A percentile compares a stretch with the other conserved stretches of the same genome.
Evolutionary conservation across 2,329 filamentous ascomycete genomes (phyloP).

Genomic region (Colletotrichum graminicola): DNA sequence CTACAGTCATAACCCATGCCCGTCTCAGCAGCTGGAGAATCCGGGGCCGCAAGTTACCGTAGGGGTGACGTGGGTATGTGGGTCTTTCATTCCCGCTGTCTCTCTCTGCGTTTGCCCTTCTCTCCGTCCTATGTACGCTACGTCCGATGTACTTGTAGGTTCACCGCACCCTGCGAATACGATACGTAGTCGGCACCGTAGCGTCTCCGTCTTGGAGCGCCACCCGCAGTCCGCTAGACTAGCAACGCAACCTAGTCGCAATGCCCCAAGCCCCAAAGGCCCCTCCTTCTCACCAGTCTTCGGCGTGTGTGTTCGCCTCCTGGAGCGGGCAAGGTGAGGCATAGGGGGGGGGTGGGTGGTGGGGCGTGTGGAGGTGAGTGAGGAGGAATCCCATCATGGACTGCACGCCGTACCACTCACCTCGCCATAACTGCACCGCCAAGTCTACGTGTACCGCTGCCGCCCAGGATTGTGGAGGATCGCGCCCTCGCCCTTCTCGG

Average conservation of each 20-base stretch:
- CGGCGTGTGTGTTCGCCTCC: constrained; percentile 12
- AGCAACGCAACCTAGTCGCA: constrained; percentile 5
- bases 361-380: constrained; percentile 11
- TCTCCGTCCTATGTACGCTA: not conserved
- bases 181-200: constrained; percentile 15
- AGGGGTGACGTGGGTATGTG: constrained; percentile 39
- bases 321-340: not conserved
- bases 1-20: not conserved
- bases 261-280: not conserved
- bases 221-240: constrained; percentile 34
- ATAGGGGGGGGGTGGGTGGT: not conserved
- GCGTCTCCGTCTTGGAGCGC: constrained; percentile 35
- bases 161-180: constrained; percentile 1
- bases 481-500: constrained; percentile 26
- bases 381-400: constrained; percentile 16
- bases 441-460: constrained; percentile 12
- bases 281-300: too few relatives aligned
- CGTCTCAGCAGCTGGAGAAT: not conserved
- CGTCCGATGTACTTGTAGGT: too few relatives aligned
- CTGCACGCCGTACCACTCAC: constrained; percentile 1
- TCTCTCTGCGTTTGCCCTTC: constrained; percentile 10
- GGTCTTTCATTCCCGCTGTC: not conserved
- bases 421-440: not conserved
- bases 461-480: constrained; percentile 33
- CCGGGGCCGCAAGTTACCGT: constrained; percentile 19